Conservation (phyloP, 805 yeast species). For the Suhomyces pyralidae region DNA sequence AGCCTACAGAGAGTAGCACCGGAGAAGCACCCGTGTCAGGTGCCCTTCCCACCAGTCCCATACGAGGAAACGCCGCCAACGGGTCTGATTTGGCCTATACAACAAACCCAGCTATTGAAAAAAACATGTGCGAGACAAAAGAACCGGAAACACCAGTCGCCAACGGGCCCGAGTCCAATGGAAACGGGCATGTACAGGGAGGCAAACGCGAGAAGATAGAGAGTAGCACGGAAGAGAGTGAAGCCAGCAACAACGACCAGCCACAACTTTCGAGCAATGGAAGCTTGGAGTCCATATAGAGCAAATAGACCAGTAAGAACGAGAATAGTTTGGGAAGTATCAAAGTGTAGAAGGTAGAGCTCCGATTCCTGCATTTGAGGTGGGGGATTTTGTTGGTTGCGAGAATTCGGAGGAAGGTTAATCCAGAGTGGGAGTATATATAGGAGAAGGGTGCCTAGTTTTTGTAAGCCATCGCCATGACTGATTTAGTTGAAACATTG, state of each 20-base stretch:
- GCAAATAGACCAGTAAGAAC: not conserved
- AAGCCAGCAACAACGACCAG: not conserved
- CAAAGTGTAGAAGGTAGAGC: not conserved
- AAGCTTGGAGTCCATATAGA: not conserved
- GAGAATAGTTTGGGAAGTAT: not conserved
- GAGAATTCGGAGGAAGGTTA: not conserved
- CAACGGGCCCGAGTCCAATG: not conserved
- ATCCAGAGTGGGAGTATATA: not conserved
- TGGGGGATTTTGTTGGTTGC: not conserved
- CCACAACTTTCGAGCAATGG: not conserved
- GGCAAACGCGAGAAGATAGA: not conserved
- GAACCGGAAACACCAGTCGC: not conserved
- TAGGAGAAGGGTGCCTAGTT: not conserved
- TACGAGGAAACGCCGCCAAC: not conserved
- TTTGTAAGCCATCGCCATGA: not conserved
- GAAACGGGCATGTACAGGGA: not conserved
- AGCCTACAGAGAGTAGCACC: not conserved
- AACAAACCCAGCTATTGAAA: not conserved
- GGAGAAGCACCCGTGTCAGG: not conserved
- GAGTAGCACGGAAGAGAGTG: not conserved
- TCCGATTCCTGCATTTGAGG: not conserved
- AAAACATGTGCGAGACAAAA: not conserved
- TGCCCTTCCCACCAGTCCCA: not conserved
- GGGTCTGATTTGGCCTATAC: not conserved
- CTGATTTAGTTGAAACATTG: slow-evolving; percentile 11